Evolutionary conservation across 805 yeast genomes (phyloP).

Genomic region (Metschnikowia similis): DNA sequence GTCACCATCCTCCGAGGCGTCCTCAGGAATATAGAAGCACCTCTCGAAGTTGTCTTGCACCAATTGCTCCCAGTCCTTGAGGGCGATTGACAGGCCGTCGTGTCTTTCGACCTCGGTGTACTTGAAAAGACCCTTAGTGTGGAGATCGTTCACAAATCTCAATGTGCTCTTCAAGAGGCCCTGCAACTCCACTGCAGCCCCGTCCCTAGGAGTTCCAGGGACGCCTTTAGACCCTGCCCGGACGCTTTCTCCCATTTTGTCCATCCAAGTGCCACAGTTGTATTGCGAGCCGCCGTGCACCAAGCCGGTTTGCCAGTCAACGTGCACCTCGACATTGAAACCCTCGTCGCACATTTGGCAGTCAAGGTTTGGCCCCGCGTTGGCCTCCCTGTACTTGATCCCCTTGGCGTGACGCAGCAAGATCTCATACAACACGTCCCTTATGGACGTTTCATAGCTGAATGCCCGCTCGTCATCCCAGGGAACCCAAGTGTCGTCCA

Average conservation of each 20-base stretch:
- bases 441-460: constrained; percentile 60
- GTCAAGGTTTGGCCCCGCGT: constrained; percentile 86
- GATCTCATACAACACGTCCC: constrained; percentile 79
- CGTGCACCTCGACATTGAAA: constrained; percentile 72
- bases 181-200: constrained; percentile 90
- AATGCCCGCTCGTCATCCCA: constrained; percentile 73
- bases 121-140: constrained; percentile 51
- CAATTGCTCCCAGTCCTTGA: constrained; percentile 69
- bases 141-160: constrained; percentile 68
- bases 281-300: constrained; percentile 86
- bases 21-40: constrained; percentile 70
- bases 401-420: constrained; percentile 86
- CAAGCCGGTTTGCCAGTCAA: constrained; percentile 88
- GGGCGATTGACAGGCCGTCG: constrained; percentile 53
- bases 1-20: constrained; percentile 54
- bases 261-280: constrained; percentile 99
- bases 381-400: constrained; percentile 84
- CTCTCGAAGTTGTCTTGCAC: constrained; percentile 73
- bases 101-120: constrained; percentile 53
- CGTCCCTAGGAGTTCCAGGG: constrained; percentile 98
- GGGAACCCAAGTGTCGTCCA: constrained; percentile 74
- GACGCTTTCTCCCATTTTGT: constrained; percentile 94
- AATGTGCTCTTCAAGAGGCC: constrained; percentile 82
- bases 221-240: constrained; percentile 81
- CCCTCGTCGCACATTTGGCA: constrained; percentile 92